These are phyloP conservation scores for Scenedesmus sp. DNA, from an alignment of 163 green algal species.

Conservation along the genomic window DNA sequence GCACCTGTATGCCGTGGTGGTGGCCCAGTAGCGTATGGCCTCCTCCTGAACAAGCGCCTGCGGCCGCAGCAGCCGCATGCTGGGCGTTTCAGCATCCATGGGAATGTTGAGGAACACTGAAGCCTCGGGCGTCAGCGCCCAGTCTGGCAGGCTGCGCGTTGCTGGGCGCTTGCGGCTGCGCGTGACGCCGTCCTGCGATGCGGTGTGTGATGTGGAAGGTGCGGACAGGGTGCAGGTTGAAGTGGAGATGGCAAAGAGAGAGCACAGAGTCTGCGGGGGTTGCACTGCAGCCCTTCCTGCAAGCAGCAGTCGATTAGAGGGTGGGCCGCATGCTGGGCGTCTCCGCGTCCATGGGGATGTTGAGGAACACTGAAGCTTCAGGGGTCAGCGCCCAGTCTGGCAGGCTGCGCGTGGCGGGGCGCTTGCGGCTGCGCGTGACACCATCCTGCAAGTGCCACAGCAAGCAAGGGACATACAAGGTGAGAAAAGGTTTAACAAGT, in stretches of 20 bases:
- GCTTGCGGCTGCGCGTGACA: conserved; percentile 47
- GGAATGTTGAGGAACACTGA: conserved; percentile 71
- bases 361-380: conserved; percentile 68
- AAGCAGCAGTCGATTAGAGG: too few relatives aligned
- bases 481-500: too few relatives aligned
- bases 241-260: too few relatives aligned
- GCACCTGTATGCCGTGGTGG: conserved; percentile 51
- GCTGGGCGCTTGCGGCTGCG: conserved; percentile 43
- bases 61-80: conserved; percentile 72
- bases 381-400: conserved; percentile 57
- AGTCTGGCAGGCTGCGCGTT: conserved; percentile 57
- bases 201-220: too few relatives aligned
- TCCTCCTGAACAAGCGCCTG: conserved; percentile 79
- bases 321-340: conserved; percentile 65
- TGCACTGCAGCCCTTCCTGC: too few relatives aligned
- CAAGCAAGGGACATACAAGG: too few relatives aligned
- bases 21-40: conserved; percentile 69
- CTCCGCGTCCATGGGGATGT: conserved; percentile 77
- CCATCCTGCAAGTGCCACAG: conserved; percentile 33
- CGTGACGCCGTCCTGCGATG: conserved; percentile 44
- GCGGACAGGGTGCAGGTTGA: neutral
- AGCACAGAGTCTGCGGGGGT: too few relatives aligned
- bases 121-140: conserved; percentile 53
- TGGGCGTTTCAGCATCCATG: conserved; percentile 79
- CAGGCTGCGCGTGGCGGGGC: conserved; percentile 50